phyloP scores from a whole-genome alignment of 1,139 yeast species.

The Geotrichum candidum region DNA sequence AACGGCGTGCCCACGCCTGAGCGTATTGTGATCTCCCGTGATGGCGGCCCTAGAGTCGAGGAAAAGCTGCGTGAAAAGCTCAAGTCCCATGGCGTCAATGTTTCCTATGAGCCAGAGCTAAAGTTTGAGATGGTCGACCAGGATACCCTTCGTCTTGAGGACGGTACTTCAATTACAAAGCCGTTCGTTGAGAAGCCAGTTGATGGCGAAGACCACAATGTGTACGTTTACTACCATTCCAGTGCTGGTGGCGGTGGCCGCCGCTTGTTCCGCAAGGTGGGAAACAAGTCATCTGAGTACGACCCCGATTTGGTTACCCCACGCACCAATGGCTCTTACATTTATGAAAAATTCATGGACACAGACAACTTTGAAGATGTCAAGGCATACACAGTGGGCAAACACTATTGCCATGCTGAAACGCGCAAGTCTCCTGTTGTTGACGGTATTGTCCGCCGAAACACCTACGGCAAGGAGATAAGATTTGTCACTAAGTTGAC shows the following conservation, averaged over 20 bases:
- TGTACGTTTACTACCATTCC: slow-evolving; percentile 82
- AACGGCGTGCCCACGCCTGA: slow-evolving; percentile 84
- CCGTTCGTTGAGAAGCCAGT: slow-evolving; percentile 99
- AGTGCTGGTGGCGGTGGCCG: slow-evolving; percentile 97
- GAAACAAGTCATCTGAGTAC: slow-evolving; percentile 93
- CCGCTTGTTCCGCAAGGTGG: slow-evolving; percentile 86
- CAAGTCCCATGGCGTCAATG: slow-evolving; percentile 49
- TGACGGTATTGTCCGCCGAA: slow-evolving; percentile 95
- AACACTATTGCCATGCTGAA: slow-evolving; percentile 89
- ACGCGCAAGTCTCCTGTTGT: slow-evolving; percentile 98
- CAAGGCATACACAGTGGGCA: slow-evolving; percentile 96
- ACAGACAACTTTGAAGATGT: slow-evolving; percentile 98
- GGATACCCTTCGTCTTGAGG: slow-evolving; percentile 68
- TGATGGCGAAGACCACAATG: slow-evolving; percentile 98
- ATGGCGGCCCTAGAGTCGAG: slow-evolving; percentile 91
- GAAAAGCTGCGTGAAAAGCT: slow-evolving; percentile 54
- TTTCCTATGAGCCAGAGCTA: slow-evolving; percentile 53
- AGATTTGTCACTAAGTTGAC: slow-evolving; percentile 79
- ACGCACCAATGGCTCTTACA: slow-evolving; percentile 83
- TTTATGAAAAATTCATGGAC: slow-evolving; percentile 94
- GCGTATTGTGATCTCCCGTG: slow-evolving; percentile 83
- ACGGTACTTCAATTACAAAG: slow-evolving; percentile 65
- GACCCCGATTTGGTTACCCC: slow-evolving; percentile 74
- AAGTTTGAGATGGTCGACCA: slow-evolving; percentile 77
- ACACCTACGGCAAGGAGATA: slow-evolving; percentile 95